These are phyloP conservation scores for Nyssa sinensis DNA, from an alignment of 148 eudicot species.

Conservation along the genomic window DNA sequence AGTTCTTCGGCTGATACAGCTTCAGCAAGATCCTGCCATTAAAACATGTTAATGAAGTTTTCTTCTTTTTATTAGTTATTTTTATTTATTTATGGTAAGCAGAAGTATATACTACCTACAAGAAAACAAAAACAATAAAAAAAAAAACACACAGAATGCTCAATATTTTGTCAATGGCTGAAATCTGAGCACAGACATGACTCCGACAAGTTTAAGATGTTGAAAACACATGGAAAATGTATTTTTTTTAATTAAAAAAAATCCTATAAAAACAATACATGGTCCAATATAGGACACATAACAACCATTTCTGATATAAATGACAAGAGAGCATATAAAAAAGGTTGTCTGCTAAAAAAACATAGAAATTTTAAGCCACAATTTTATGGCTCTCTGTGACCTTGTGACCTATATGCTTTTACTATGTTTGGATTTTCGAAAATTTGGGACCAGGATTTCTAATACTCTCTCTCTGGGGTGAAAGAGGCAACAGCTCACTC, in stretches of 20 bases:
- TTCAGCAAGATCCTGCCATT: conserved; percentile 71
- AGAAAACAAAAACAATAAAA: too few species aligned
- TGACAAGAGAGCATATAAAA: background rate
- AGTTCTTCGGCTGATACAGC: conserved; percentile 88
- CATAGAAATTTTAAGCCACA: background rate
- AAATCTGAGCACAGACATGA: too few species aligned
- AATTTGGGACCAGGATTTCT: background rate
- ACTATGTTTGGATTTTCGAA: background rate
- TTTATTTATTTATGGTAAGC: too few species aligned
- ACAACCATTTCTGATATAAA: background rate
- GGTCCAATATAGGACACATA: background rate
- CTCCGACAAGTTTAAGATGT: too few species aligned
- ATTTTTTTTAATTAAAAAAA: too few species aligned
- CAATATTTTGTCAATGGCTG: too few species aligned
- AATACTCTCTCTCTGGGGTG: background rate
- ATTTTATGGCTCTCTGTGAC: background rate
- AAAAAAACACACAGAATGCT: too few species aligned
- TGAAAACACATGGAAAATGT: too few species aligned
- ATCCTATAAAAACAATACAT: background rate
- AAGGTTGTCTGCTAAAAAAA: background rate
- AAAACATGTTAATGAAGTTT: background rate
- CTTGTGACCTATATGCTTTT: background rate
- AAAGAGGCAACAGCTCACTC: conserved; percentile 6
- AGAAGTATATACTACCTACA: too few species aligned
- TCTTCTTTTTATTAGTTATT: too few species aligned